Conservation (phyloP, 2,329 filamentous ascomycete genomes). For the Aspergillus quadricinctus region DNA sequence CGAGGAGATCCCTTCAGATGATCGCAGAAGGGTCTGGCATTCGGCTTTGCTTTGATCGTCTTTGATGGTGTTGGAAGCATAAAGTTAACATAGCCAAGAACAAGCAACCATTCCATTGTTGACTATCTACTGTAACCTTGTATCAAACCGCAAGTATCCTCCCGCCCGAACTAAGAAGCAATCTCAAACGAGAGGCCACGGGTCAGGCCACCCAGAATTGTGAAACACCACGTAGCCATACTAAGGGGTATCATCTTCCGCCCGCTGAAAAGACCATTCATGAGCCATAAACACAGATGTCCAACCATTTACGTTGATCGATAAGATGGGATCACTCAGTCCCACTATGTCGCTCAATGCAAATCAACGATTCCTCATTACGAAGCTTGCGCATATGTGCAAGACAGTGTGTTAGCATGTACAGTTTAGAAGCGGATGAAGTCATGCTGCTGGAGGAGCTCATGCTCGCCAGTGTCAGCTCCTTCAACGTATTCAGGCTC, state of each 20-base stretch:
- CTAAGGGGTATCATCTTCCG: not conserved
- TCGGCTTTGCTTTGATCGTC: too few species aligned
- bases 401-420: constrained; percentile 1
- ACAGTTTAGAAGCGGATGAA: constrained; percentile 45
- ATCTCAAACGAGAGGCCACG: not conserved
- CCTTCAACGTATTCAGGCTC: constrained; percentile 36
- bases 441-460: constrained; percentile 50
- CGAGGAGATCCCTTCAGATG: not conserved
- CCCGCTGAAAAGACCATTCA: not conserved
- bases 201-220: not conserved
- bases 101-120: not conserved
- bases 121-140: not conserved
- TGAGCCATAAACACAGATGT: not conserved
- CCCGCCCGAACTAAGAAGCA: not conserved
- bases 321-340: not conserved
- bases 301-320: not conserved
- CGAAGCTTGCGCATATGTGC: not conserved
- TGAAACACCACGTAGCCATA: not conserved
- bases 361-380: not conserved
- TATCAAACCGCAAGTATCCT: not conserved
- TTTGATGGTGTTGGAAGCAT: not conserved
- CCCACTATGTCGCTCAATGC: not conserved
- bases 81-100: not conserved
- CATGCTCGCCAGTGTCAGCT: constrained; percentile 38
- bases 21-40: too few species aligned